Percentiles rank a stretch among this genome's conserved stretches.
phyloP scores from a whole-genome alignment of 2,329 filamentous ascomycete species.

The Sclerotiophoma versabilis region DNA sequence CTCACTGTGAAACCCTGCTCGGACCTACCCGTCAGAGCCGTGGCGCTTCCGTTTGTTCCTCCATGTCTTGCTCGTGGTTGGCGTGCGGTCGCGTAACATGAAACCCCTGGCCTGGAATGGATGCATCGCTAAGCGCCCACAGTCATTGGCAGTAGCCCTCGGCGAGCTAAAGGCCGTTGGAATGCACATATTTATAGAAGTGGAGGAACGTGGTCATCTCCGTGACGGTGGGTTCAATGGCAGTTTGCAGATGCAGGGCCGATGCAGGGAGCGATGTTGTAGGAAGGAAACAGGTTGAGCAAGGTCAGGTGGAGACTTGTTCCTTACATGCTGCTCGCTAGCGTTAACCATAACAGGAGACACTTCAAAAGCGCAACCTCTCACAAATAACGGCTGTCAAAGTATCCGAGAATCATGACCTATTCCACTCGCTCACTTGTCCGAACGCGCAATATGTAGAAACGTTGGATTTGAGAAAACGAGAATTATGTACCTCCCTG shows the following conservation, averaged over 20 bases:
- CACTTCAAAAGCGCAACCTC: not conserved
- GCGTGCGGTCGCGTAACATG: conserved; percentile 1
- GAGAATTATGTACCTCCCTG: conserved; percentile 15
- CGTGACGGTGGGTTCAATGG: not conserved
- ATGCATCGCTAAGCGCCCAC: not conserved
- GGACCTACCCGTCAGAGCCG: not conserved
- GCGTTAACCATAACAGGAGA: not conserved
- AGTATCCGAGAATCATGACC: not conserved
- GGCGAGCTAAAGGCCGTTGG: not conserved
- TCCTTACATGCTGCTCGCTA: not conserved
- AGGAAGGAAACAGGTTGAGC: conserved; percentile 5
- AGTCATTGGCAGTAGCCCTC: not conserved
- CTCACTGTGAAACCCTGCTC: conserved; percentile 1
- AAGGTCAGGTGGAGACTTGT: not conserved
- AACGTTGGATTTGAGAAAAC: conserved; percentile 8
- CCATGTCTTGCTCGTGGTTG: conserved; percentile 6
- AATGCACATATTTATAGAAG: not conserved
- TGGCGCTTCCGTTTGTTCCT: not conserved
- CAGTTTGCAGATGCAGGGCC: not conserved
- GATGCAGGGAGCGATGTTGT: conserved; percentile 9
- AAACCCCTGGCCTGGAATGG: conserved; percentile 6
- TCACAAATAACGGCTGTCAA: conserved; percentile 8
- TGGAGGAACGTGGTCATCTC: conserved; percentile 9
- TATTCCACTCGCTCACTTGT: not conserved
- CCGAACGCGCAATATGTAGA: not conserved